Percentiles rank a stretch among this genome's conserved stretches.
These are phyloP conservation scores for Pedinophyceae sp. DNA, from an alignment of 139 green algal genomes.

Conservation along the genomic window DNA sequence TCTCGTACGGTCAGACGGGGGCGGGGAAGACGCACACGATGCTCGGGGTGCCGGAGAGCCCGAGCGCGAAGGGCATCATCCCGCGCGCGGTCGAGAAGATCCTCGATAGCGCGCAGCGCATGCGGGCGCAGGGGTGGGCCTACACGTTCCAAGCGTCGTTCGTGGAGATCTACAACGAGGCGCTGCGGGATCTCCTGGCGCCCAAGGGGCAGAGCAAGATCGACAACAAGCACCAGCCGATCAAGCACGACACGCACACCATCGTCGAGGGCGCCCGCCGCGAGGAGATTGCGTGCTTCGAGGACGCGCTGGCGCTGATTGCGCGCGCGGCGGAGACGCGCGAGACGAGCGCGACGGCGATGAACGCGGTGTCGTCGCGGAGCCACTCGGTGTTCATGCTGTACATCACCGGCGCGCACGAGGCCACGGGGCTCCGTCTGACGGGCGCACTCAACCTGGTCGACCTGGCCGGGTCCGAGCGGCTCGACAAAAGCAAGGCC, in stretches of 20 bases:
- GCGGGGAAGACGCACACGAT: conserved; percentile 97
- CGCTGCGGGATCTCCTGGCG: conserved; percentile 67
- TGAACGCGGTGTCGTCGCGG: conserved; percentile 79
- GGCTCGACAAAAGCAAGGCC: conserved; percentile 18
- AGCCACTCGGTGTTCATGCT: conserved; percentile 92
- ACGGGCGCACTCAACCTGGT: conserved; percentile 78
- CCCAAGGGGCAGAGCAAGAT: conserved; percentile 22
- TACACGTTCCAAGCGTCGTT: conserved; percentile 74
- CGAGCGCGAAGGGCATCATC: conserved; percentile 59
- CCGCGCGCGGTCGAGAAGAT: conserved; percentile 68
- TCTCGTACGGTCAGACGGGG: conserved; percentile 93
- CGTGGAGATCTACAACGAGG: conserved; percentile 90
- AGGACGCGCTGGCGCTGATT: conserved; percentile 42
- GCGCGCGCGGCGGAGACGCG: conserved; percentile 22
- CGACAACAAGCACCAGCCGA: conserved; percentile 46
- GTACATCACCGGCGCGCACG: conserved; percentile 69
- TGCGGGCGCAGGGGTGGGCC: conserved; percentile 55
- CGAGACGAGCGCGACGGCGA: conserved; percentile 40
- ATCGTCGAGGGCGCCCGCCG: conserved; percentile 32
- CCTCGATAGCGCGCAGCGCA: conserved; percentile 29
- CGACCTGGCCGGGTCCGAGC: conserved; percentile 61
- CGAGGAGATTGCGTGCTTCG: conserved; percentile 30
- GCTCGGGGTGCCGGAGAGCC: conserved; percentile 38
- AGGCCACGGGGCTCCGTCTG: conserved; percentile 35
- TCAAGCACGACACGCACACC: conserved; percentile 61